Conservation (phyloP, 495 filamentous ascomycete species). For the Oidiodendron maius region DNA sequence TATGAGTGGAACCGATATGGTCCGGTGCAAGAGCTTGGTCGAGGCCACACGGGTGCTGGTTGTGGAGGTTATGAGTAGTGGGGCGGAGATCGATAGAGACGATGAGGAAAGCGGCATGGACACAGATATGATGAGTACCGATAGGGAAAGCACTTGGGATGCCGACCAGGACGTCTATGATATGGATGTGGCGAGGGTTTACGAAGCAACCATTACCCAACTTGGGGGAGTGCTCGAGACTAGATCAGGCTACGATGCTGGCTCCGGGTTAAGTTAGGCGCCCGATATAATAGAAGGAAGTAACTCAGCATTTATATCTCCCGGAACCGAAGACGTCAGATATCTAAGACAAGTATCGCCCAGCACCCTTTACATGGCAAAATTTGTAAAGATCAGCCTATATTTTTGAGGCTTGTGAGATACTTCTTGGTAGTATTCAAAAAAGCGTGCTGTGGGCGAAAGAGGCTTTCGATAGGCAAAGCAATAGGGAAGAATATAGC, state of each 20-base stretch:
- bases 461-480: no score
- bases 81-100: conserved; percentile 14
- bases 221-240: conserved; percentile 27
- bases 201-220: conserved; percentile 70
- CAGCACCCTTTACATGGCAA: no score
- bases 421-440: no score
- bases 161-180: conserved; percentile 33
- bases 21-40: conserved; percentile 60
- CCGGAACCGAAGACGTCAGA: no score
- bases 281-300: no score
- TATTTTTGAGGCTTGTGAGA: no score
- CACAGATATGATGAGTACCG: conserved; percentile 31
- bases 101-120: conserved; percentile 28
- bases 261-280: background rate
- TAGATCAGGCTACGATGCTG: conserved; percentile 11
- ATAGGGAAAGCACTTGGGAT: conserved; percentile 24
- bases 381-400: no score
- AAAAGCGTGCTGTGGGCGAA: no score
- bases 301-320: no score
- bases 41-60: conserved; percentile 53
- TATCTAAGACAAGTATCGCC: no score
- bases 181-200: conserved; percentile 70
- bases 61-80: conserved; percentile 51
- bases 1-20: conserved; percentile 69
- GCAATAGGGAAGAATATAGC: no score